Base-by-base conservation (phyloP, 495 filamentous ascomycete species). In the Xylaria cubensis region DNA sequence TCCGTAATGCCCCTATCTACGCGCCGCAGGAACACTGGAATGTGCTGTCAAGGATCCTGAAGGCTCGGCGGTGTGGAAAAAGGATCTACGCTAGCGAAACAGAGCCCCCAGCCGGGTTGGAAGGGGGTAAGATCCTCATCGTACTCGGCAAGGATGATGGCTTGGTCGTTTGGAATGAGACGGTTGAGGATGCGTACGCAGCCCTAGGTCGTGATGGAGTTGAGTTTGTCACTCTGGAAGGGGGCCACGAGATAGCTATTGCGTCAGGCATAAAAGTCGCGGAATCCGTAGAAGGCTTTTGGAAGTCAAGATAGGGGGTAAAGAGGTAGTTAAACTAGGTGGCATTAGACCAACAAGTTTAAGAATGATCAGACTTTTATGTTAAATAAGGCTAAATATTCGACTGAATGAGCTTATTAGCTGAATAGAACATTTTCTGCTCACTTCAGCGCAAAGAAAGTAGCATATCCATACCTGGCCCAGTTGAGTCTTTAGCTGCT, bases 21-120 rank as follows among this genome's bases (percentile, higher is more conserved):
- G 81, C 82, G 48, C 81, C 86, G 71, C 76, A 86, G n/a, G 75
- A 73, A 19, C 80, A 85, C 32, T 95, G 92, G 92, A 73, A 76
- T 24, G 82, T 80, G 6, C 82, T 94, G 48, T 88, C 88, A 1
- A 71, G 72, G 24, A 78, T 85, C 39, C 79, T 92, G 42, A 80
- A 82, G 15, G 78, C 64, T 36, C 82, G 69, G 80, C 85, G 77
- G 81, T 80, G 68, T 79, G 75, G 53, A 17, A 56, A 13, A 32
- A 56, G 26, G 53, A 56, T 72, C 77, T 62, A 44, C 64, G 3
- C 17, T 36, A 39, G 3, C 48, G 56, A 62, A 8, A 44, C 64
- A 56, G 21, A 50, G n/a, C 21, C n/a, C 2, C 19, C 21, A 21
- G 12, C 72, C 4, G 83, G 85, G 39, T 79, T 91, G 13, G 68